These are phyloP conservation scores for Acer yangbiense DNA, from an alignment of 345 rosid species.

Conservation along the genomic window DNA sequence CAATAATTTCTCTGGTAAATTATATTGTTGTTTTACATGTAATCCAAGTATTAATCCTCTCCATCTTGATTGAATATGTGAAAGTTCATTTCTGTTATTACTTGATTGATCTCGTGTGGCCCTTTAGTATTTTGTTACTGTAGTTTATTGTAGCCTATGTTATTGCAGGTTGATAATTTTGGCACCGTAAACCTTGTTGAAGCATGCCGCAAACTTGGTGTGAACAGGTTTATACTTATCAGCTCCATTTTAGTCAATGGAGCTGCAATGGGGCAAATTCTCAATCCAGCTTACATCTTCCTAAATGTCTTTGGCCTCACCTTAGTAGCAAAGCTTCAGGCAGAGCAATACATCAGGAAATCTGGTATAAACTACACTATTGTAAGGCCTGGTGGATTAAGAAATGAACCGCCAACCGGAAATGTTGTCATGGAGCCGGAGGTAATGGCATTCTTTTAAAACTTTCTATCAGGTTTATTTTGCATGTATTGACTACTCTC, in stretches of 20 bases:
- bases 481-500: not conserved
- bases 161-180: no score
- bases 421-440: conserved; percentile 86
- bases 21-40: no score
- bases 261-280: conserved; percentile 93
- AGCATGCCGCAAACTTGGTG: conserved; percentile 71
- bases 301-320: conserved; percentile 84
- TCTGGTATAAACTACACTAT: conserved; percentile 86
- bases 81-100: no score
- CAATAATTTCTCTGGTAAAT: no score
- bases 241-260: conserved; percentile 93
- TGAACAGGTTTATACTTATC: conserved; percentile 68
- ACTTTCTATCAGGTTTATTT: not conserved
- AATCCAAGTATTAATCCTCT: no score
- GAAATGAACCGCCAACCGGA: conserved; percentile 78
- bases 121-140: no score
- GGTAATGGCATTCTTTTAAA: conserved; percentile 39
- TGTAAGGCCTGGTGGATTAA: conserved; percentile 84
- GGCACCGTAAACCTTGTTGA: conserved; percentile 56
- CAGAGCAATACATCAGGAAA: conserved; percentile 70
- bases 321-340: conserved; percentile 91
- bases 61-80: no score
- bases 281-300: conserved; percentile 89
- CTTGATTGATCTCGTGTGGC: no score
- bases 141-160: no score